These are phyloP conservation scores for Westerdykella sp. DNA, from an alignment of 2,329 filamentous ascomycete genomes.

Conservation along the genomic window DNA sequence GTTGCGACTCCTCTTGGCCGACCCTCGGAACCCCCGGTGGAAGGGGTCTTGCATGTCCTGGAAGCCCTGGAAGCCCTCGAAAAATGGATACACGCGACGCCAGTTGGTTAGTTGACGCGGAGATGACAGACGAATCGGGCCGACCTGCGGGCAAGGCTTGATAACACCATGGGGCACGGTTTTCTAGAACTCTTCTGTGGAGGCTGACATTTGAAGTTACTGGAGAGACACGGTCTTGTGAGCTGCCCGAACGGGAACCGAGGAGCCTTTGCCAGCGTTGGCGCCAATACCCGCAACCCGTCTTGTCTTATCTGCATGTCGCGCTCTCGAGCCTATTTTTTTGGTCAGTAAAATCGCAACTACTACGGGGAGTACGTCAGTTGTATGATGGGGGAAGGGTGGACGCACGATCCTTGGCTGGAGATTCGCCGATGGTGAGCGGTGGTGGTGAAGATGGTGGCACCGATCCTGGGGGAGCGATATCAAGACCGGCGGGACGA, in stretches of 20 bases:
- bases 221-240: constrained; percentile 7
- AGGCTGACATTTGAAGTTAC: constrained; percentile 1
- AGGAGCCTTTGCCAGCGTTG: background rate
- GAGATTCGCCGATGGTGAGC: background rate
- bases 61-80: too few relatives aligned
- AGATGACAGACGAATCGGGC: background rate
- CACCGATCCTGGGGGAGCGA: background rate
- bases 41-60: too few relatives aligned
- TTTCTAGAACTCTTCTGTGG: background rate
- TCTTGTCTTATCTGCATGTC: constrained; percentile 5
- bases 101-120: background rate
- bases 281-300: background rate
- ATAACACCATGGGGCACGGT: background rate
- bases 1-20: background rate
- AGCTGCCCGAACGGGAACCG: constrained; percentile 7
- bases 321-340: too few relatives aligned
- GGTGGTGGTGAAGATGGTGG: background rate
- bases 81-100: background rate
- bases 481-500: background rate
- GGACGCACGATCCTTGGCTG: background rate
- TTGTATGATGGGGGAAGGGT: background rate
- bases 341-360: too few relatives aligned
- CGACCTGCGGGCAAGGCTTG: background rate
- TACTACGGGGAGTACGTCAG: too few relatives aligned
- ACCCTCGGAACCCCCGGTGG: background rate